Evolutionary conservation across 768 basidiomycete genomes (phyloP).

Genomic region (Fistulinella prunicolor): DNA sequence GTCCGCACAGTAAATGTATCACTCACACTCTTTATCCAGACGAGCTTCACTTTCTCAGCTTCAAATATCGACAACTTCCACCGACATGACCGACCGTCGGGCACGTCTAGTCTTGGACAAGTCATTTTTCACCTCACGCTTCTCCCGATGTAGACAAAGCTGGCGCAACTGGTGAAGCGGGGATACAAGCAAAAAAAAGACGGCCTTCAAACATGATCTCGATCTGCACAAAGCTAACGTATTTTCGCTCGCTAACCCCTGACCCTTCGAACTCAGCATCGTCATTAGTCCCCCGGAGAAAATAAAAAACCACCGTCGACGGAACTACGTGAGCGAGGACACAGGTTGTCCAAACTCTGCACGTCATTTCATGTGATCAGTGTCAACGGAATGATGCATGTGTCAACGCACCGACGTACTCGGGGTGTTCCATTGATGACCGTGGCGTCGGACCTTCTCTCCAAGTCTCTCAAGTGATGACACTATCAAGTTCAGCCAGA

Average conservation of each 20-base stretch:
- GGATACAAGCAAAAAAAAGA: not conserved
- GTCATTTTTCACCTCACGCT: no score
- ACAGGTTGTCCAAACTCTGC: not conserved
- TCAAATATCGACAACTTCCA: no score
- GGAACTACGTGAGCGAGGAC: not conserved
- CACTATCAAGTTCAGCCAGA: not conserved
- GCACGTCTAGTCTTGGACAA: not conserved
- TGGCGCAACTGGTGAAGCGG: not conserved
- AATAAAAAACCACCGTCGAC: not conserved
- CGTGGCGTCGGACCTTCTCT: not conserved
- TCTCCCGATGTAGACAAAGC: not conserved
- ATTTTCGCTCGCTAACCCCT: not conserved
- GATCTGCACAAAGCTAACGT: not conserved
- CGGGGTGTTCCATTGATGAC: not conserved
- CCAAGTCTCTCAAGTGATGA: not conserved
- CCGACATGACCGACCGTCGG: no score
- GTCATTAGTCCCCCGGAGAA: no score
- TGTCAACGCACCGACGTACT: not conserved
- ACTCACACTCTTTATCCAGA: no score
- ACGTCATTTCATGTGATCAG: not conserved
- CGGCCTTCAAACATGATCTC: not conserved
- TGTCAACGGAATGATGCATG: not conserved
- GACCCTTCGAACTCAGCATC: not conserved
- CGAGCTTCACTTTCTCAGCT: no score
- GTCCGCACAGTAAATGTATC: no score